Percentiles rank a stretch among this genome's conserved stretches.
phyloP scores from a whole-genome alignment of 495 filamentous ascomycete genomes.

The Podospora pseudoanserina region DNA sequence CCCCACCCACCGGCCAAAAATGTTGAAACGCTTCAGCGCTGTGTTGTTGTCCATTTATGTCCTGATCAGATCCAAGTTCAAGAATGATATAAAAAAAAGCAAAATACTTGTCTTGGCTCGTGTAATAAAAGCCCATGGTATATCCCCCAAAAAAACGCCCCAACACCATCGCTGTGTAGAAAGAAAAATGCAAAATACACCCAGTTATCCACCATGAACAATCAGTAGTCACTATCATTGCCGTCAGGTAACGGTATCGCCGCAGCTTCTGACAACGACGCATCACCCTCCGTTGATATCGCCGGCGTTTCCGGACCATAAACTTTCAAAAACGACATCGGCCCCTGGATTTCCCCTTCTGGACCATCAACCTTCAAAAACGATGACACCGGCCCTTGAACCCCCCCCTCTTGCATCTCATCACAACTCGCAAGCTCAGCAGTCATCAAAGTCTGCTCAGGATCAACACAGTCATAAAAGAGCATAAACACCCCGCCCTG shows the following conservation, averaged over 20 bases:
- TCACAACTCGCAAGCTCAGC: background rate
- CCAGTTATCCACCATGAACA: background rate
- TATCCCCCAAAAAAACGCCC: background rate
- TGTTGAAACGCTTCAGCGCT: background rate
- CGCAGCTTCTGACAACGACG: background rate
- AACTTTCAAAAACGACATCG: background rate
- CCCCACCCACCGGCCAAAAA: background rate
- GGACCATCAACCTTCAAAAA: background rate
- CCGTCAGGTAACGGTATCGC: background rate
- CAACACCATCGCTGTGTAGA: background rate
- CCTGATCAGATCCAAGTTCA: background rate
- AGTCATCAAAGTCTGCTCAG: conserved; percentile 30
- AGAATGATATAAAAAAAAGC: background rate
- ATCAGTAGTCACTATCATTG: background rate
- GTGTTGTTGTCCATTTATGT: background rate
- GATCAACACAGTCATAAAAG: conserved; percentile 76
- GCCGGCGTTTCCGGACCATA: background rate
- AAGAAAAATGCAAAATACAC: conserved; percentile 1
- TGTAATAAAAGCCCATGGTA: background rate
- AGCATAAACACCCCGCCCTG: conserved; percentile 94
- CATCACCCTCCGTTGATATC: background rate
- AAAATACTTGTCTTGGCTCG: background rate
- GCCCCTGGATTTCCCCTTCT: background rate
- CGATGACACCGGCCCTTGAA: background rate
- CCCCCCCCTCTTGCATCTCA: background rate